Evolutionary conservation across 495 filamentous ascomycete genomes (phyloP).

Genomic region (Cairneyella variabilis): DNA sequence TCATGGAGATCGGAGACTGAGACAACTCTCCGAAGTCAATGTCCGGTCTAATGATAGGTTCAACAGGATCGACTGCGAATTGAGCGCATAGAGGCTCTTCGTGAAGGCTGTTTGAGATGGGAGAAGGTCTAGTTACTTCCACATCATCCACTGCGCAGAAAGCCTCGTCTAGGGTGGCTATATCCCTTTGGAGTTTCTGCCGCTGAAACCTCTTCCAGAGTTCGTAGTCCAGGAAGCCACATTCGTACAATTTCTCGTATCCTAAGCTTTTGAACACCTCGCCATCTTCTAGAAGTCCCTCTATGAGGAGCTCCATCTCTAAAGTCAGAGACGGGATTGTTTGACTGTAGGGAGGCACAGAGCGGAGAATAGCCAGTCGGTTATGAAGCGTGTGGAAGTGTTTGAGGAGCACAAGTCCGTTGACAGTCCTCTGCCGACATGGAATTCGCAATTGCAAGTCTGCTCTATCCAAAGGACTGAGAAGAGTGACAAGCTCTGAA

Average conservation of each 20-base stretch:
- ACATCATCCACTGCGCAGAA: slow-evolving; percentile 4
- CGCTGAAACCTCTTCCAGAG: background rate
- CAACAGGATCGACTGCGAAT: too few relatives aligned
- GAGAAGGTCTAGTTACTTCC: background rate
- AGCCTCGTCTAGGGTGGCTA: background rate
- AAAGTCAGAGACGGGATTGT: background rate
- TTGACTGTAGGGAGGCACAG: background rate
- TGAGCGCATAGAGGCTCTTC: too few relatives aligned
- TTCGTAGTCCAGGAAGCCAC: background rate
- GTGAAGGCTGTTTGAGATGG: too few relatives aligned
- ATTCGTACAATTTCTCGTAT: background rate
- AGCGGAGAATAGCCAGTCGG: background rate
- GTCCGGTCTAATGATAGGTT: too few relatives aligned
- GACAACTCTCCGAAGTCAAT: too few relatives aligned
- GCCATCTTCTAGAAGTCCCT: background rate
- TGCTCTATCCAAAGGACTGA: background rate
- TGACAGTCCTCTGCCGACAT: background rate
- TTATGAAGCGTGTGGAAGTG: background rate
- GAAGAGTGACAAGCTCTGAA: background rate
- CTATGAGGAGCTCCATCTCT: slow-evolving; percentile 1
- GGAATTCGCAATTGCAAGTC: background rate
- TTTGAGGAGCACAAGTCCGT: slow-evolving; percentile 4
- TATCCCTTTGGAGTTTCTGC: background rate
- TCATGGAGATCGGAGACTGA: too few relatives aligned
- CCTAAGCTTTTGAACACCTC: slow-evolving; percentile 5